Evolutionary conservation across 129 eudicot species (phyloP).

Genomic region (Flaveria robusta): DNA sequence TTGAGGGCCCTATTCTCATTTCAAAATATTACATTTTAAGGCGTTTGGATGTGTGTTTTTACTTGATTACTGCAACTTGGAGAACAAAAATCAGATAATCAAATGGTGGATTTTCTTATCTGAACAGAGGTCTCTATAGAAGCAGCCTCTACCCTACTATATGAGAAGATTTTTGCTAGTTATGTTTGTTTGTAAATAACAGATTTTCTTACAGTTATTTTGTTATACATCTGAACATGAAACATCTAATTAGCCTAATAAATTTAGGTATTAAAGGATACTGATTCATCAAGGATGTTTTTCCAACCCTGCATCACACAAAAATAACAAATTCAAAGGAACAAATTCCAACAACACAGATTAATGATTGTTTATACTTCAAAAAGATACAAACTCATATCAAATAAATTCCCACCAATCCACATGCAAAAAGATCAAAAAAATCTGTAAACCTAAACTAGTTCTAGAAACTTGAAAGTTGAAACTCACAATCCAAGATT

Average conservation of each 20-base stretch:
- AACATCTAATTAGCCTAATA: not conserved
- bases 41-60: not conserved
- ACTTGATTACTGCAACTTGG: not conserved
- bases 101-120: too few species aligned
- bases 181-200: too few species aligned
- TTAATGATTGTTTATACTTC: not conserved
- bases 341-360: not conserved
- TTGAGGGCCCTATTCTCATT: not conserved
- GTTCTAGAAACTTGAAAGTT: not conserved
- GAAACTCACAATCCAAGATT: not conserved
- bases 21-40: not conserved
- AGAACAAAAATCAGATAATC: not conserved
- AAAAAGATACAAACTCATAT: not conserved
- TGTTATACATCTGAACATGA: too few species aligned
- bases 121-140: too few species aligned
- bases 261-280: conserved; percentile 45
- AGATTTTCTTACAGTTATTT: too few species aligned
- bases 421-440: not conserved
- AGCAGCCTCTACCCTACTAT: too few species aligned
- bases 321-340: conserved; percentile 11
- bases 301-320: conserved; percentile 67
- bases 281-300: conserved; percentile 94
- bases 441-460: not conserved
- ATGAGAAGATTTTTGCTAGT: too few species aligned
- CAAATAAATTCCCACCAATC: not conserved